These are phyloP conservation scores for Gorgonomyces haynaldii DNA, from an alignment of 192 early-diverging fungal genomes.

Conservation along the genomic window DNA sequence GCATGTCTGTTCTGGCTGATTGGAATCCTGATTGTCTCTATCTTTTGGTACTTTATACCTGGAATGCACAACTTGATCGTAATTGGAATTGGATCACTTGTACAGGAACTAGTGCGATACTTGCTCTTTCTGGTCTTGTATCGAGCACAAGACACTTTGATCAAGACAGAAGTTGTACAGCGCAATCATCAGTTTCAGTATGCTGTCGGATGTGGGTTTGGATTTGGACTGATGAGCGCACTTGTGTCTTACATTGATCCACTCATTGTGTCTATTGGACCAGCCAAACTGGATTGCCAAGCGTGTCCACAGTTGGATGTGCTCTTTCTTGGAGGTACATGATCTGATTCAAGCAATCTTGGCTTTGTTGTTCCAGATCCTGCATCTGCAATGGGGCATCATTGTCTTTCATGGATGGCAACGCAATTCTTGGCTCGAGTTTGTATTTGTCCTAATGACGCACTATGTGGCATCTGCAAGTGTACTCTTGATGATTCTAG, in stretches of 20 bases:
- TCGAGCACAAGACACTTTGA: not conserved
- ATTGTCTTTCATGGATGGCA: conserved; percentile 1
- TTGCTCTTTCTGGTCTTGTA: not conserved
- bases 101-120: not conserved
- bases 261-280: not conserved
- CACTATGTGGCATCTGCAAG: too few relatives aligned
- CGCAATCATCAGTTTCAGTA: not conserved
- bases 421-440: too few relatives aligned
- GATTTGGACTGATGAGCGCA: conserved; percentile 1
- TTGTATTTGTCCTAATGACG: too few relatives aligned
- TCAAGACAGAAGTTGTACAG: not conserved
- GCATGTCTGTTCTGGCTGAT: too few relatives aligned
- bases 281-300: conserved; percentile 2
- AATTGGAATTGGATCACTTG: not conserved
- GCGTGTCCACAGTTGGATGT: conserved; percentile 2
- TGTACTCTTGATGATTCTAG: too few relatives aligned
- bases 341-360: not conserved
- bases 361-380: not conserved
- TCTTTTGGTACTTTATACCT: not conserved
- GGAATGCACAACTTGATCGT: not conserved
- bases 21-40: not conserved
- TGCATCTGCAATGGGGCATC: conserved; percentile 4
- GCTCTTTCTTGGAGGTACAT: conserved; percentile 1
- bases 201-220: conserved; percentile 1
- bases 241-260: conserved; percentile 5